phyloP scores from a whole-genome alignment of 2,329 filamentous ascomycete species.

The Ciborinia camelliae region DNA sequence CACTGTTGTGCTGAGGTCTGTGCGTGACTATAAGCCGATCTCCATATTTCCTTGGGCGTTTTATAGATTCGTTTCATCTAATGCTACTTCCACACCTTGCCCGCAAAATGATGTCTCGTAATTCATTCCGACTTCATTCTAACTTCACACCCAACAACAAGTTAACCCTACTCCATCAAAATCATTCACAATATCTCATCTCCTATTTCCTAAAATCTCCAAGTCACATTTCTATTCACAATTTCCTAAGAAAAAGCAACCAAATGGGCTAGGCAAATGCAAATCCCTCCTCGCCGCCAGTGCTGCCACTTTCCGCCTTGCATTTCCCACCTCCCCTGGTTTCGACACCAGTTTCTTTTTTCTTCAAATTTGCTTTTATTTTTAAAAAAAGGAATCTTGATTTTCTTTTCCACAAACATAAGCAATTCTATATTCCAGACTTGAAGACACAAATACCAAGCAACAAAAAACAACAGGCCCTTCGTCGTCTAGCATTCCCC shows the following conservation, averaged over 20 bases:
- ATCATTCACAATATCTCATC: background rate
- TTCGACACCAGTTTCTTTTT: too few relatives aligned
- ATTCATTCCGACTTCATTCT: background rate
- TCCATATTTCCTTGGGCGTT: background rate
- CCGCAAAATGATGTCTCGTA: fast-evolving
- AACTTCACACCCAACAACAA: background rate
- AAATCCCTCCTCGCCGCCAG: background rate
- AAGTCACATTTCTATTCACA: fast-evolving
- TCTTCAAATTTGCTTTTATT: too few relatives aligned
- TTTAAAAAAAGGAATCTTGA: too few relatives aligned
- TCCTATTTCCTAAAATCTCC: background rate
- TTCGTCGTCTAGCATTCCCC: too few relatives aligned
- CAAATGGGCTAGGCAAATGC: background rate
- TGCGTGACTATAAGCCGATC: background rate
- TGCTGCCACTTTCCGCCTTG: background rate
- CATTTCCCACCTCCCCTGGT: too few relatives aligned
- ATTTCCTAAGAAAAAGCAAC: background rate
- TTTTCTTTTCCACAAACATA: too few relatives aligned
- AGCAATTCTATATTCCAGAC: too few relatives aligned
- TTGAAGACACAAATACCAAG: too few relatives aligned
- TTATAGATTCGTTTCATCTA: background rate
- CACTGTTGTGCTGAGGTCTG: background rate
- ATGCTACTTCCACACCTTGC: background rate
- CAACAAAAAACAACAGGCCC: too few relatives aligned
- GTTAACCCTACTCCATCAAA: background rate